Evolutionary conservation across 1,139 yeast species (phyloP), one percentile per base, ranked within the genome.

Genomic region (Saccharomycopsis hybrid): DNA sequence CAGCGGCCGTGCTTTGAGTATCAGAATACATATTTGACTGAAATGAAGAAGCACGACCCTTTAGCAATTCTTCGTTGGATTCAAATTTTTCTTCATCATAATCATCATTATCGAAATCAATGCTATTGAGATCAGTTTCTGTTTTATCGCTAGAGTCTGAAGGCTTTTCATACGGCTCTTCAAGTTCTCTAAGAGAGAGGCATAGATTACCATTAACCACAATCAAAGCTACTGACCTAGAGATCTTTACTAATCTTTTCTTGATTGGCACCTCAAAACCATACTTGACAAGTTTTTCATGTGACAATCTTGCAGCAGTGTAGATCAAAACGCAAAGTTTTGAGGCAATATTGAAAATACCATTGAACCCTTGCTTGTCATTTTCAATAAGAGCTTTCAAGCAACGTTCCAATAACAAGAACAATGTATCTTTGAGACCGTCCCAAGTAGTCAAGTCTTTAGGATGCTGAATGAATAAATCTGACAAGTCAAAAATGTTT

Each of bases 371-470:
- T 44, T 71, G 72, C 48, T 75, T 73, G 55, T 77, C 74, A 41
- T 70, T 68, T 42, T 74, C 77, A 39, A 67, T 67, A 27, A 83
- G 63, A 1, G 82, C 73, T 49, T 73, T 76, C 47, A 72, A 60
- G 0, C 78, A 65, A 50, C 76, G 60, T 41, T 74, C 76, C 37
- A 80, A 64, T 41, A 76, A 67, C 53, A 69, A 71, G 8, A 70
- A 63, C 48, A 80, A 70, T 8, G 71, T 67, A 45, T 73, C 74
- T 44, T 70, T 66, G 38, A 81, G 61, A 18, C 73, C 76, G 2
- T 75, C 67, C 89, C 89, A 83, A 7, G 70, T 68, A n/a, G 71
- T 65, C 29, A 81, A 65, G 61, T 84, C 90, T 1, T 74, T 64
- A 4, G 78, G 72, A 51, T 78, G 80, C 48, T 70, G 70, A 59